A percentile compares a stretch with the other conserved stretches of the same genome.
These are phyloP conservation scores for Podospora fimiseda DNA, from an alignment of 495 filamentous ascomycete genomes.

Conservation along the genomic window DNA sequence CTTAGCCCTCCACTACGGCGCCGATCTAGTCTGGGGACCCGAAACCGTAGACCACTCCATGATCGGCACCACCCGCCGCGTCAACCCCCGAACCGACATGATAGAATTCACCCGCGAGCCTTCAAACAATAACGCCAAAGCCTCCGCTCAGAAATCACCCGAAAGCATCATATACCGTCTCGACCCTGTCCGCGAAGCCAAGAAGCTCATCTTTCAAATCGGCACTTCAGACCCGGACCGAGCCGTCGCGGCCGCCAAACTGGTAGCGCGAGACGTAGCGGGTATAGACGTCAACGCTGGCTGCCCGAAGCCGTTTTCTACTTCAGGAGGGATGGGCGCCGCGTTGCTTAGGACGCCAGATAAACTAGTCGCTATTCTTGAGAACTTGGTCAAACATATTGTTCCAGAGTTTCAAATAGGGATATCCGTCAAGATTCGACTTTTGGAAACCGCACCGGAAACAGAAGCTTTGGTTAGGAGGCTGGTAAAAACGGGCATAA, in stretches of 20 bases:
- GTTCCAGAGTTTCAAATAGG: constrained; percentile 71
- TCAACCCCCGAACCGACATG: constrained; percentile 65
- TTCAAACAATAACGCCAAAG: constrained; percentile 54
- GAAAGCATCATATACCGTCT: constrained; percentile 79
- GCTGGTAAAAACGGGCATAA: constrained; percentile 79
- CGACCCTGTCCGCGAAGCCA: constrained; percentile 65
- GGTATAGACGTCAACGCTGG: constrained; percentile 97
- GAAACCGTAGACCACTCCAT: constrained; percentile 89
- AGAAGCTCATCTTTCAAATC: constrained; percentile 79
- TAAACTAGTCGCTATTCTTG: constrained; percentile 70
- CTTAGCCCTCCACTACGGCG: constrained; percentile 84
- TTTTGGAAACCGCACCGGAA: constrained; percentile 66
- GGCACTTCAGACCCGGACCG: constrained; percentile 74
- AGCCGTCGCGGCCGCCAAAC: constrained; percentile 73
- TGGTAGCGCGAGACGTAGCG: constrained; percentile 79
- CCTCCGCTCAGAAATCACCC: constrained; percentile 33
- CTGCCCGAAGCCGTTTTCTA: constrained; percentile 94
- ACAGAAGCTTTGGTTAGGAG: constrained; percentile 69
- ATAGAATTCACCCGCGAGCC: constrained; percentile 77
- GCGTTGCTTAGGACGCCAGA: constrained; percentile 80
- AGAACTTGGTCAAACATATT: constrained; percentile 72
- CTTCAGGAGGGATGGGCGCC: constrained; percentile 88
- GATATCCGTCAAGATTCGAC: constrained; percentile 89
- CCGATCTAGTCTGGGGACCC: constrained; percentile 95
- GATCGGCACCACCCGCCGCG: constrained; percentile 71